Percentiles rank a stretch among this genome's conserved stretches.
These are phyloP conservation scores for Teunomyces cretensis DNA, from an alignment of 805 yeast species.

Conservation along the genomic window DNA sequence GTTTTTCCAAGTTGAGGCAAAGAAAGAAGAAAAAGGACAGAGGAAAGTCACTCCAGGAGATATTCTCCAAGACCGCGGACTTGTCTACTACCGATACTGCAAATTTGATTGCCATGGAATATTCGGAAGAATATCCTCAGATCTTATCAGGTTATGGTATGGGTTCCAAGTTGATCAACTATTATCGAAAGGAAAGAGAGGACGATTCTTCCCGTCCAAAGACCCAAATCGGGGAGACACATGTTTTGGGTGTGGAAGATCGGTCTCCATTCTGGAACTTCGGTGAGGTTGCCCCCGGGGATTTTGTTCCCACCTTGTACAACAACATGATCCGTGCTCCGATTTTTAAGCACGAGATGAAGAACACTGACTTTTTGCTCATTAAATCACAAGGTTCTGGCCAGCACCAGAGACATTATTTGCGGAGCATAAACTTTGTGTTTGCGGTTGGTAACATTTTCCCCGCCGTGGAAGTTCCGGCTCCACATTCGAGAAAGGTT, in stretches of 20 bases:
- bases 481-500: constrained; percentile 95
- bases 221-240: constrained; percentile 88
- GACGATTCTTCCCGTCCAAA: constrained; percentile 88
- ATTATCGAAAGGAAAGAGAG: constrained; percentile 79
- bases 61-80: constrained; percentile 70
- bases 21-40: constrained; percentile 89
- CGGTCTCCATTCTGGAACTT: constrained; percentile 98
- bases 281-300: constrained; percentile 94
- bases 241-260: constrained; percentile 93
- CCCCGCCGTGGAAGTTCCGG: constrained; percentile 94
- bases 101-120: constrained; percentile 75
- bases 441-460: constrained; percentile 90
- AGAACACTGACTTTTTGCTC: constrained; percentile 76
- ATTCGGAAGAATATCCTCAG: constrained; percentile 84
- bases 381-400: constrained; percentile 81
- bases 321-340: constrained; percentile 94
- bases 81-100: constrained; percentile 83
- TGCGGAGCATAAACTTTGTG: constrained; percentile 67
- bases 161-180: constrained; percentile 92
- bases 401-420: constrained; percentile 62
- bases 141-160: constrained; percentile 88
- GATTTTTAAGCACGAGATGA: constrained; percentile 79
- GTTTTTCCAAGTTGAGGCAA: constrained; percentile 69
- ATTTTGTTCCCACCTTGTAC: constrained; percentile 88
- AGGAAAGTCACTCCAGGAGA: constrained; percentile 75